Evolutionary conservation across 495 filamentous ascomycete genomes (phyloP), one percentile per base, ranked within the genome.

Genomic region (Daldinia bambusicola): DNA sequence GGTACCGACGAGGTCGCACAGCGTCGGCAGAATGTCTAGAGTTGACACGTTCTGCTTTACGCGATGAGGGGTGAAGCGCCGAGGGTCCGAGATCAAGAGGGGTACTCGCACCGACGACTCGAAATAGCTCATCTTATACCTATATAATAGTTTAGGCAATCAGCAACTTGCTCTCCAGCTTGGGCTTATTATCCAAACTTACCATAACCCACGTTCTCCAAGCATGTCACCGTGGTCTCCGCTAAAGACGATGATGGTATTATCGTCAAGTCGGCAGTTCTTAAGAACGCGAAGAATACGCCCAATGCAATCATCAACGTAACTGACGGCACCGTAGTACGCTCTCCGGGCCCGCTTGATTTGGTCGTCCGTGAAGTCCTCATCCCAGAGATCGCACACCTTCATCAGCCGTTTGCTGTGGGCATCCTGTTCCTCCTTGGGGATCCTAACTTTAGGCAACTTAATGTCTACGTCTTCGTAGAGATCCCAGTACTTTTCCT

Each of bases 201-300:
- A 81, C 93, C 93, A 97, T 40, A 97, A 80, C 0, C 91, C 91
- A 26, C 93, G 87, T 80, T 97, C 93, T 38, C 93, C 93, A 8
- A 97, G 87, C 93, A 96, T 96, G 76, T 97, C 93, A 59, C 93
- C 93, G 77, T 97, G 93, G 72, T 97, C 93, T 55, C 93, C 92
- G 55, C 88, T 92, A 80, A 97, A 97, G 53, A 96, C 84, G 53
- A 97, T 83, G 62, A 97, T 92, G 5, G 93, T 96, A 77, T 95
- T 86, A 16, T 94, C 88, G 57, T 89, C 88, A 50, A 97, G 83
- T 0, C 88, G 86, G 79, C 91, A 94, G 59, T 91, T 82, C 71
- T 92, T 88, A 16, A 97, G 84, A 1, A 90, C 87, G 37, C 86
- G 80, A 8, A 95, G 81, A 40, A 97, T 85, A 78, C 91, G 89